phyloP scores from a whole-genome alignment of 2,329 filamentous ascomycete species.

The Aspergillus texensis region DNA sequence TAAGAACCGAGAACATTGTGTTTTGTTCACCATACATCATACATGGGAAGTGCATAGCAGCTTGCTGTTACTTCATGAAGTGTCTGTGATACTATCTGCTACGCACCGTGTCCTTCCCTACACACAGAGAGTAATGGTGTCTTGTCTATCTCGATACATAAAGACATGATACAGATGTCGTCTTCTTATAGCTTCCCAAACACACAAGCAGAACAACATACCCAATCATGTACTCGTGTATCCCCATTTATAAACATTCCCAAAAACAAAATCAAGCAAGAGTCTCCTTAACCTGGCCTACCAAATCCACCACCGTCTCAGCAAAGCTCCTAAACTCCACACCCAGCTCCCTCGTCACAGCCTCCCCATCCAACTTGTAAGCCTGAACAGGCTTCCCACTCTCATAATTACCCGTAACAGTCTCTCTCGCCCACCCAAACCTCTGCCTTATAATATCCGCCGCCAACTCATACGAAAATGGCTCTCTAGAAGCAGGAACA shows the following conservation, averaged over 20 bases:
- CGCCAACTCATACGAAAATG: slow-evolving; percentile 50
- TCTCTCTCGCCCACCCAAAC: slow-evolving; percentile 3
- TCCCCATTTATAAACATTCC: background rate
- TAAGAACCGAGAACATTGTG: too few relatives aligned
- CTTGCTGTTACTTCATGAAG: too few relatives aligned
- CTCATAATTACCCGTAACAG: slow-evolving; percentile 31
- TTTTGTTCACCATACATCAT: too few relatives aligned
- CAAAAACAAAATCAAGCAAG: background rate
- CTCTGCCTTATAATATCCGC: slow-evolving; percentile 19
- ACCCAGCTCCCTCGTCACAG: slow-evolving; percentile 44
- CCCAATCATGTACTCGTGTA: too few relatives aligned
- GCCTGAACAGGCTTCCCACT: slow-evolving; percentile 31
- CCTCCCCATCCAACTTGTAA: slow-evolving; percentile 48
- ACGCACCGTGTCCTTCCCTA: too few relatives aligned
- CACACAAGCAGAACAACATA: too few relatives aligned
- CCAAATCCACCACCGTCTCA: slow-evolving; percentile 25
- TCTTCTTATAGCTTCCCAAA: too few relatives aligned
- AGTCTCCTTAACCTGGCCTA: slow-evolving; percentile 13
- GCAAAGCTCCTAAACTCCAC: slow-evolving; percentile 33
- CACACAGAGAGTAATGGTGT: too few relatives aligned
- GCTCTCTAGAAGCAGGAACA: slow-evolving; percentile 43
- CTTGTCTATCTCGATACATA: too few relatives aligned
- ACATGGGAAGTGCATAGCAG: too few relatives aligned
- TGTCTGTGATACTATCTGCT: too few relatives aligned
- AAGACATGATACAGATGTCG: too few relatives aligned